Conservation (phyloP, 2,329 filamentous ascomycete species). For the Alternaria brassicicola region DNA sequence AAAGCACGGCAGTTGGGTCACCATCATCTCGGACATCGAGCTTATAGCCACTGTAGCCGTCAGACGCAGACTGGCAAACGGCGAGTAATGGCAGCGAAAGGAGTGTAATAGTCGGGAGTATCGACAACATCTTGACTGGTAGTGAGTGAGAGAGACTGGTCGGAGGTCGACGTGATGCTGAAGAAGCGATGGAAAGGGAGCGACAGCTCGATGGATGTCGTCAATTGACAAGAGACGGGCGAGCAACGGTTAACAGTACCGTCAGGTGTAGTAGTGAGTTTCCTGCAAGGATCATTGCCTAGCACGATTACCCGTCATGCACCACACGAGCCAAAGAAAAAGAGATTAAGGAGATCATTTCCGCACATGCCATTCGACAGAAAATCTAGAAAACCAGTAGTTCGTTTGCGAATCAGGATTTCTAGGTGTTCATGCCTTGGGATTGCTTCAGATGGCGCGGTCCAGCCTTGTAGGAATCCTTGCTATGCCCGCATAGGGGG, state of each 20-base stretch:
- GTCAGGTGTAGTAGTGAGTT: slow-evolving; percentile 25
- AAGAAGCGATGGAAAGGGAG: slow-evolving; percentile 15
- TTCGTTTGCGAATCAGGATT: slow-evolving; percentile 28
- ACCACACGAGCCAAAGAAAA: slow-evolving; percentile 22
- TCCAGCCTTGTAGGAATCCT: slow-evolving; percentile 32
- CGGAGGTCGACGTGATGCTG: slow-evolving; percentile 31
- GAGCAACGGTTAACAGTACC: slow-evolving; percentile 27
- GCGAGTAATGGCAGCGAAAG: slow-evolving; percentile 45
- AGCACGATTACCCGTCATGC: slow-evolving; percentile 19
- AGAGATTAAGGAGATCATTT: slow-evolving; percentile 38
- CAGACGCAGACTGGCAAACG: slow-evolving; percentile 43
- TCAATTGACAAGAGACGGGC: slow-evolving; percentile 10
- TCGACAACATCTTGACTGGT: slow-evolving; percentile 30
- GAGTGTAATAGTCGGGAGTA: slow-evolving; percentile 34
- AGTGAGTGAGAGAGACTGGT: slow-evolving; percentile 27
- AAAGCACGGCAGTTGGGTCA: slow-evolving; percentile 58
- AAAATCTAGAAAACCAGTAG: slow-evolving; percentile 11
- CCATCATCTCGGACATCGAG: slow-evolving; percentile 56
- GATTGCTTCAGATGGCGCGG: slow-evolving; percentile 15
- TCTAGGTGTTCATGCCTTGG: slow-evolving; percentile 23
- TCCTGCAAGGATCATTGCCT: slow-evolving; percentile 31
- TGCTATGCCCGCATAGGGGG: slow-evolving; percentile 28
- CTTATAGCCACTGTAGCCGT: slow-evolving; percentile 63
- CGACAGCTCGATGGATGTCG: slow-evolving; percentile 23
- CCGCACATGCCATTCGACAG: slow-evolving; percentile 17